A percentile compares a stretch with the other conserved stretches of the same genome.
Evolutionary conservation across 306 rosid genomes (phyloP).

Genomic region (Begonia masoniana): DNA sequence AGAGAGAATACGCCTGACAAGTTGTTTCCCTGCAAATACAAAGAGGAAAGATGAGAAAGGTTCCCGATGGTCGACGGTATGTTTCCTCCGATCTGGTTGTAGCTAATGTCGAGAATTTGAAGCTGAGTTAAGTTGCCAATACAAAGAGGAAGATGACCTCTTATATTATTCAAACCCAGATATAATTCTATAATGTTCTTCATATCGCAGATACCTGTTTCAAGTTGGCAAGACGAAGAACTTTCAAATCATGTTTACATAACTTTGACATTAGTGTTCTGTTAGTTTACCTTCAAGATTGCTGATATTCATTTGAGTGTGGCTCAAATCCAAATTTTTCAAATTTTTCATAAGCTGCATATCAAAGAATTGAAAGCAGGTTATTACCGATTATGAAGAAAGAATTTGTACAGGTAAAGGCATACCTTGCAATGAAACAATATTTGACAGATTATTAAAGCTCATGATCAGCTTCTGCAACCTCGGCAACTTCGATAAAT

Average conservation of each 20-base stretch:
- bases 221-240: too few relatives aligned
- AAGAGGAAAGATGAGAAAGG: neutral
- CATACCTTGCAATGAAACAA: too few relatives aligned
- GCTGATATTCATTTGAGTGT: neutral
- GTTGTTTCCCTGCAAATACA: constrained; percentile 2
- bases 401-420: too few relatives aligned
- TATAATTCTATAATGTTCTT: constrained; percentile 8
- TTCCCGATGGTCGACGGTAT: neutral
- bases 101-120: neutral
- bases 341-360: neutral
- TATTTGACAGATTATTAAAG: too few relatives aligned
- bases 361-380: neutral
- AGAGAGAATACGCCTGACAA: constrained; percentile 14
- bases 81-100: neutral
- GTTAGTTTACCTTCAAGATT: neutral
- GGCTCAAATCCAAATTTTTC: neutral
- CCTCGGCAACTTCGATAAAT: too few relatives aligned
- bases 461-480: too few relatives aligned
- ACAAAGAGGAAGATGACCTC: constrained; percentile 8
- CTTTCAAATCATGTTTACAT: neutral
- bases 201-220: constrained; percentile 5
- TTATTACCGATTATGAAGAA: too few relatives aligned
- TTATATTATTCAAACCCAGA: neutral
- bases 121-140: neutral
- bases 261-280: neutral